A percentile compares a stretch with the other conserved stretches of the same genome.
These are phyloP conservation scores for Oryza brachyantha DNA, from an alignment of 176 grass and related monocot genomes.

Conservation along the genomic window DNA sequence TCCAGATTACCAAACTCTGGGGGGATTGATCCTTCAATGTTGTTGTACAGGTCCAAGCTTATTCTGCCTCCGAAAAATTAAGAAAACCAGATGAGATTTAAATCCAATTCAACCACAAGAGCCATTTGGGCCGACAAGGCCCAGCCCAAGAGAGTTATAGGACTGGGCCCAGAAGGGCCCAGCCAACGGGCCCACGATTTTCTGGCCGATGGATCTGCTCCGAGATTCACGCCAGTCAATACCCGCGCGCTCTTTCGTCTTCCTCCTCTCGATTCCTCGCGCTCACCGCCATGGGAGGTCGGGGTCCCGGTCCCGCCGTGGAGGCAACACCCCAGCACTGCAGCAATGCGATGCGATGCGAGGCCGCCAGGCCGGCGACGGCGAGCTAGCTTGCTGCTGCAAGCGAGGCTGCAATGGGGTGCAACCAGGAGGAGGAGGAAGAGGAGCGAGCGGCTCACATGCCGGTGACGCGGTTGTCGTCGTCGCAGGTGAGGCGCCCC, in stretches of 20 bases:
- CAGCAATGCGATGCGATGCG: too few species aligned
- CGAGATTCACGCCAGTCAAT: background rate
- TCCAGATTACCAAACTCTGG: conserved; percentile 52
- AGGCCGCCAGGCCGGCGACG: too few species aligned
- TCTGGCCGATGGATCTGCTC: background rate
- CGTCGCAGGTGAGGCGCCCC: conserved; percentile 51
- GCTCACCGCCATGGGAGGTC: background rate
- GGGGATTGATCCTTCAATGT: conserved; percentile 61
- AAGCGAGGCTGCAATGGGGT: too few species aligned
- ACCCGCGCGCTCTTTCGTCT: background rate
- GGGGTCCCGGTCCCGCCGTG: too few species aligned
- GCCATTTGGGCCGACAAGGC: background rate
- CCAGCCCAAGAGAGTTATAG: background rate
- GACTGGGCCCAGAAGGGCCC: background rate
- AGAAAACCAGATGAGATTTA: background rate
- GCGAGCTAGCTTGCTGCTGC: too few species aligned
- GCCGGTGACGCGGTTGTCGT: conserved; percentile 45
- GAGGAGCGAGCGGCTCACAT: conserved; percentile 38
- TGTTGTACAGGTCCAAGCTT: too few species aligned
- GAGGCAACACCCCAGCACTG: too few species aligned
- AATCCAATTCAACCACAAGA: too few species aligned
- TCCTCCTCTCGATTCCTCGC: background rate
- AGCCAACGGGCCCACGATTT: background rate
- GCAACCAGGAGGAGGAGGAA: background rate
- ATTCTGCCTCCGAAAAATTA: too few species aligned